Evolutionary conservation across 371 early-diverging fungal genomes (phyloP), one percentile per base, ranked within the genome.

Genomic region (Mucor velutinosus): DNA sequence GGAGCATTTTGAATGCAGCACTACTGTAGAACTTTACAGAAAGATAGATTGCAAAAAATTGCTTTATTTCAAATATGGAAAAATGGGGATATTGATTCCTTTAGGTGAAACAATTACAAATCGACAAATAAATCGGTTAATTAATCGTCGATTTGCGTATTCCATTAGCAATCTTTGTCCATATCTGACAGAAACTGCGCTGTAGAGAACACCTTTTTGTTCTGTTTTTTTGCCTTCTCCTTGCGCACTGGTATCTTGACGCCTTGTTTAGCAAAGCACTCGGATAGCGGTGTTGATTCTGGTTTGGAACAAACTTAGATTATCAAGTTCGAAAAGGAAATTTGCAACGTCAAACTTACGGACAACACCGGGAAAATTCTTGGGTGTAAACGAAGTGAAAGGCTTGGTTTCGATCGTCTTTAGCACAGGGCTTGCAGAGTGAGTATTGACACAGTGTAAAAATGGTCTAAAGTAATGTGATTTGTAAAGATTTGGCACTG

Each of bases 201-300:
- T 25, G 47, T 47, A 11, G 47, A 47, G 11, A 19, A 47, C n/a
- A 21, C 21, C 47, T 21, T 47, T 21, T 47, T 47, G 8, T 11
- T 47, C 11, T 21, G n/a, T 23, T 47, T 47, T 21, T 47, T 47
- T 10, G 47, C 1, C 35, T 69, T 60, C n/a, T 73, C 74, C 67
- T 66, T 67, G 10, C 90, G 84, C 60, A 89, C 87, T 32, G 91
- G 89, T 64, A 90, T 91, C 68, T 88, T 86, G 56, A 90, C 75
- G 7, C 91, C 90, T 74, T 92, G 90, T 39, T 78, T 80, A 7
- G 89, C 89, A 75, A 93, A 91, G 64, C 87, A 85, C 74, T 85
- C 86, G 0, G 91, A 90, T 0, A 93, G 73, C 12, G 78, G 77
- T 0, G 91, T 90, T 0, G 91, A 88, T 67, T 81, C 87, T 91